Base-by-base conservation (phyloP, 2,329 filamentous ascomycete species). In the Fusarium robinianum region DNA sequence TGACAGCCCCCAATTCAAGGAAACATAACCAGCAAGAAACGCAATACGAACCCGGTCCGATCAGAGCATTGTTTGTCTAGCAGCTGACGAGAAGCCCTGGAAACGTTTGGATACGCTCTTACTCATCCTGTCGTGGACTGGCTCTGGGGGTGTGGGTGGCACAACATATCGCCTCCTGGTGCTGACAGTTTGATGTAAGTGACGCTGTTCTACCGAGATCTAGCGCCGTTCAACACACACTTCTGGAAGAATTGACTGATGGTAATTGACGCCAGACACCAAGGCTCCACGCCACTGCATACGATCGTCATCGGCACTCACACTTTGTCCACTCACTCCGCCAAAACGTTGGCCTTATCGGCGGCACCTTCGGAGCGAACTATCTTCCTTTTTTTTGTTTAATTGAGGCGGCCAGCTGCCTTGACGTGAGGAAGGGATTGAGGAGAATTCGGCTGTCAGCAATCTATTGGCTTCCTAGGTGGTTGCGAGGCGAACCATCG, bases 281-380 rank as follows among this genome's bases (percentile, higher is more conserved):
- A 33, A n/a, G 21, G 18, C 53, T 46, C 57, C 57, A 60, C 57
- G 47, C 54, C 53, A 57, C 55, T 46, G 42, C 53, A 59, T 55
- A 35, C 46, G 53, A 59, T 60, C 57, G 51, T 61, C 55, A 53
- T 60, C 55, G 41, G 53, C 48, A 60, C 36, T 60, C 55, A 54
- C 46, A 51, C 39, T 39, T 9, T 29, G 27, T 34, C 18, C 40
- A 18, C 41, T 42, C 38, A 33, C 46, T 48, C 30, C 22, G 31
- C 22, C 27, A 41, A 49, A 52, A 44, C 50, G 49, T 53, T 55
- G 39, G 51, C 39, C 29, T 31, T 38, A 46, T 48, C 41, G 39
- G 44, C 32, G 26, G 51, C 42, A 50, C 35, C 36, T 48, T 44
- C 33, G 37, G 29, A 32, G 29, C 21, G 29, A 18, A n/a, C 29